These are phyloP conservation scores for Persicaria maculosa DNA, from an alignment of 148 eudicot species.

Conservation along the genomic window DNA sequence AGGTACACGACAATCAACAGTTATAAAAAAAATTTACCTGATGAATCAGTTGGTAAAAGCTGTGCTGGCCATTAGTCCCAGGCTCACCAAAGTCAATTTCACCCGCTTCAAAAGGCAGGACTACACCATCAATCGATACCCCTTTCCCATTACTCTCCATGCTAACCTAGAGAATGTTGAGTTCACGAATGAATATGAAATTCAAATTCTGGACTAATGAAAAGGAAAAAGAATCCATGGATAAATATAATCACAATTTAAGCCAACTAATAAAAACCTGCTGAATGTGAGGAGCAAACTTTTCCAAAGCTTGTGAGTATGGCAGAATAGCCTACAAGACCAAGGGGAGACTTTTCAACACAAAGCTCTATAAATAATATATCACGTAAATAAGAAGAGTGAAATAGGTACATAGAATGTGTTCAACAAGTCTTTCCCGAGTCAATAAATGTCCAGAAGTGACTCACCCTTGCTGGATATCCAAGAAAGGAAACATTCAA, in stretches of 20 bases:
- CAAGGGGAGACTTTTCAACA: neutral
- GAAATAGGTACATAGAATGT: neutral
- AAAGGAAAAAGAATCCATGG: conserved; percentile 1
- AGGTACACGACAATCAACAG: neutral
- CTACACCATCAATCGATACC: conserved; percentile 82
- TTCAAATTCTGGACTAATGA: neutral
- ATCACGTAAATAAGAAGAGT: neutral
- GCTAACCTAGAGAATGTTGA: conserved; percentile 57
- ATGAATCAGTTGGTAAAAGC: conserved; percentile 98
- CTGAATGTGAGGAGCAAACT: conserved; percentile 95
- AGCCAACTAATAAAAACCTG: conserved; percentile 34
- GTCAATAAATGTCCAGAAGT: neutral
- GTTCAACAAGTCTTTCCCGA: neutral
- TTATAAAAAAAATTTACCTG: conserved; percentile 46
- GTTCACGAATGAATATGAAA: neutral
- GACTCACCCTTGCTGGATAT: conserved; percentile 92
- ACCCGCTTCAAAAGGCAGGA: conserved; percentile 81
- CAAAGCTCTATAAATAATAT: neutral
- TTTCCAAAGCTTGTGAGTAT: conserved; percentile 92
- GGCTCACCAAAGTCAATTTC: conserved; percentile 99
- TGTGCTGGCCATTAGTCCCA: conserved; percentile 98
- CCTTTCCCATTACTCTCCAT: conserved; percentile 99
- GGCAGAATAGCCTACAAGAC: conserved; percentile 81
- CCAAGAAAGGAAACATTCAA: conserved; percentile 98
- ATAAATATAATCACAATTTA: conserved; percentile 9